Conservation (phyloP, 169 alveolate species). For the Cardiosporidium cionae region DNA sequence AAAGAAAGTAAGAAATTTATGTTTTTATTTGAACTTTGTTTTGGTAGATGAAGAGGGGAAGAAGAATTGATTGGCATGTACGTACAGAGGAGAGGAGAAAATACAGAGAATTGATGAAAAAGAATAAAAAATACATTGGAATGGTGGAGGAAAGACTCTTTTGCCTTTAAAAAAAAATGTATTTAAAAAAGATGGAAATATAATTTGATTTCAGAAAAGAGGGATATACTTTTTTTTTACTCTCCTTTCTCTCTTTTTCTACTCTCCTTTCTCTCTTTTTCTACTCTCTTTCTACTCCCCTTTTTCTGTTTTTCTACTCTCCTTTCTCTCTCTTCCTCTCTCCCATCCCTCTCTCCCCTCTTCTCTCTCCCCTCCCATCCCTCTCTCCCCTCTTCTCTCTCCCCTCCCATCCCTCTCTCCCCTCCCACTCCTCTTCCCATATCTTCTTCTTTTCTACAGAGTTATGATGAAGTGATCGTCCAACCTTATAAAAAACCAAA, state of each 20-base stretch:
- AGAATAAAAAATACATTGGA: too few species aligned
- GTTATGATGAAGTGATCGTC: slow-evolving; percentile 64
- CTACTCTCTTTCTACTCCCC: too few species aligned
- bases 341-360: background rate
- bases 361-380: background rate
- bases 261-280: background rate
- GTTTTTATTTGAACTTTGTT: background rate
- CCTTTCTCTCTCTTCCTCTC: too few species aligned
- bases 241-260: too few species aligned
- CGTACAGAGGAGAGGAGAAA: background rate
- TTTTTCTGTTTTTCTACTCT: too few species aligned
- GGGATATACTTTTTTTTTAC: background rate
- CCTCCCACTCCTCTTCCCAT: background rate
- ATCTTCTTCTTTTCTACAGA: background rate
- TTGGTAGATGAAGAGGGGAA: background rate
- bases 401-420: background rate
- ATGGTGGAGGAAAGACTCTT: too few species aligned
- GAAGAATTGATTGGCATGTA: background rate
- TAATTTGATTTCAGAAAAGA: too few species aligned
- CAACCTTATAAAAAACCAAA: slow-evolving; percentile 51
- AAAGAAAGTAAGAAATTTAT: slow-evolving; percentile 67
- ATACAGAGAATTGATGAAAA: too few species aligned
- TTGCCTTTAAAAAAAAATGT: too few species aligned
- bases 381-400: background rate
- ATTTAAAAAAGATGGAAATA: too few species aligned